Conservation (phyloP, 75 land plant genomes). For the Sequoia sempervirens region DNA sequence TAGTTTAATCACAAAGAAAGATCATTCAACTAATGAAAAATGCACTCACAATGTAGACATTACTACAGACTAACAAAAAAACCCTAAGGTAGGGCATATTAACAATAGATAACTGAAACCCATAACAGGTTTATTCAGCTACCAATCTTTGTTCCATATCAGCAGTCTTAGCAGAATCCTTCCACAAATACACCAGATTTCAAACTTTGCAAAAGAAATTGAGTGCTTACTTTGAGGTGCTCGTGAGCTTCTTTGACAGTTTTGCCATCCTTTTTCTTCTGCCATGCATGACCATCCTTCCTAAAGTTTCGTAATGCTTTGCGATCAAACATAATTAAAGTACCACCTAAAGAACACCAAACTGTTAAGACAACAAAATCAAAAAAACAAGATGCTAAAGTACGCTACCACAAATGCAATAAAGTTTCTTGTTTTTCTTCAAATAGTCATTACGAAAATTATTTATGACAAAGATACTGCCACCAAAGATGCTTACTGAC, state of each 20-base stretch:
- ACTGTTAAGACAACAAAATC: neutral
- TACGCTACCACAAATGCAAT: neutral
- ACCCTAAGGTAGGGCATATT: neutral
- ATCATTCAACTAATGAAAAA: neutral
- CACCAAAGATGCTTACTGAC: neutral
- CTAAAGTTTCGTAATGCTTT: slow-evolving; percentile 79
- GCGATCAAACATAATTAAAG: slow-evolving; percentile 71
- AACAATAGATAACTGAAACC: neutral
- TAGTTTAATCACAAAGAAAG: neutral
- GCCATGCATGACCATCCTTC: slow-evolving; percentile 91
- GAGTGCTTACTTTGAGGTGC: slow-evolving; percentile 62
- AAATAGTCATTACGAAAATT: neutral
- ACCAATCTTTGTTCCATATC: neutral
- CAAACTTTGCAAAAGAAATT: neutral
- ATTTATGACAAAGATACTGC: neutral
- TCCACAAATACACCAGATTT: neutral
- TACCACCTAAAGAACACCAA: slow-evolving; percentile 51
- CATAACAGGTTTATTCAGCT: neutral
- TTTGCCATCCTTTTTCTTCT: slow-evolving; percentile 89
- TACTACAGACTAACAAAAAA: neutral
- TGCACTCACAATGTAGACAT: neutral
- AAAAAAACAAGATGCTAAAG: neutral
- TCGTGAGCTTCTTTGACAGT: slow-evolving; percentile 93
- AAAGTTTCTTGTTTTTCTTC: neutral
- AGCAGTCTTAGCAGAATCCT: neutral